Percentiles rank a stretch among this genome's conserved stretches.
Evolutionary conservation across 257 asterid genomes (phyloP).

Genomic region (Nicotiana tabacum): DNA sequence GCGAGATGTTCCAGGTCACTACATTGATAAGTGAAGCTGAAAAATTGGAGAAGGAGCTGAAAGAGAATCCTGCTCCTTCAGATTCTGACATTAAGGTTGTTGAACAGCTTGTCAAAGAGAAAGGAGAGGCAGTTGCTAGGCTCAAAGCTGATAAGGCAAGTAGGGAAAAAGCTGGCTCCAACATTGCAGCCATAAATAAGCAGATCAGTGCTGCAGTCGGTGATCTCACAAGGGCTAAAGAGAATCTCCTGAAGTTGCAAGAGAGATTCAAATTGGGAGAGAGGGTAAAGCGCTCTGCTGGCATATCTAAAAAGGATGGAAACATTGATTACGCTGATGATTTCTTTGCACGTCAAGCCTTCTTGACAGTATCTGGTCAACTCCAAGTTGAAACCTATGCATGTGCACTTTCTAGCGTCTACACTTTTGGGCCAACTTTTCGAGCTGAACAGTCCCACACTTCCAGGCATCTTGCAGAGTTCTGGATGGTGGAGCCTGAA

Average conservation of each 20-base stretch:
- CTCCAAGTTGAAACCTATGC: constrained; percentile 95
- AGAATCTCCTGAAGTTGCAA: constrained; percentile 47
- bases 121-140: constrained; percentile 66
- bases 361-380: constrained; percentile 95
- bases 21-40: constrained; percentile 65
- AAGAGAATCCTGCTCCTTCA: constrained; percentile 62
- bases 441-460: constrained; percentile 96
- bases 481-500: constrained; percentile 99
- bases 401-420: constrained; percentile 84
- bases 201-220: constrained; percentile 59
- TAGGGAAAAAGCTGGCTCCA: constrained; percentile 15
- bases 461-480: constrained; percentile 89
- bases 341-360: constrained; percentile 86
- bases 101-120: constrained; percentile 58
- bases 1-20: constrained; percentile 98
- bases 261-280: constrained; percentile 59
- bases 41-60: constrained; percentile 72
- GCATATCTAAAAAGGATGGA: constrained; percentile 76
- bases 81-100: constrained; percentile 58
- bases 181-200: constrained; percentile 15
- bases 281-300: constrained; percentile 49
- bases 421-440: constrained; percentile 95
- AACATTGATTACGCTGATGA: constrained; percentile 78
- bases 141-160: constrained; percentile 71
- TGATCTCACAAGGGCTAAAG: constrained; percentile 72